phyloP scores from a whole-genome alignment of 106 monocot species.

The Dendrobium catenatum region DNA sequence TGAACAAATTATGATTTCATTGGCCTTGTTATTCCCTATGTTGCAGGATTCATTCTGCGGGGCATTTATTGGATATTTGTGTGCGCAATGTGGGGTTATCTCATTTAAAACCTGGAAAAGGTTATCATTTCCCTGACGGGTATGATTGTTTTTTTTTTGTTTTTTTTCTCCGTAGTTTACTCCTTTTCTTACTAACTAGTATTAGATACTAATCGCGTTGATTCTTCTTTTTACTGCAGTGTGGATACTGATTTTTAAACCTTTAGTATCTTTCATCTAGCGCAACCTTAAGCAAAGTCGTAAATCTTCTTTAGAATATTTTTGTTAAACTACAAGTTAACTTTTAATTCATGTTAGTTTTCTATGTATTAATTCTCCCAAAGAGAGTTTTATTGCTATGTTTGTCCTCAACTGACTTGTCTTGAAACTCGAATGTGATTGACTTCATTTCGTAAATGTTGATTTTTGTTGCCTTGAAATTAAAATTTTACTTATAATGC shows the following conservation, averaged over 20 bases:
- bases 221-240: neutral
- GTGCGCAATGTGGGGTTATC: constrained; percentile 44
- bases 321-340: neutral
- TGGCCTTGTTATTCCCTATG: constrained; percentile 2
- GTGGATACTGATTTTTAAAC: neutral
- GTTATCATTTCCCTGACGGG: constrained; percentile 87
- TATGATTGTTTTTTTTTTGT: constrained; percentile 19
- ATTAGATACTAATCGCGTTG: neutral
- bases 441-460: neutral
- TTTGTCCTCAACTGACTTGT: neutral
- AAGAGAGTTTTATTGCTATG: neutral
- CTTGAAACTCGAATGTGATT: neutral
- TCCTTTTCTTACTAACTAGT: neutral
- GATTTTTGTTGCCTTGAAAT: neutral
- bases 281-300: neutral
- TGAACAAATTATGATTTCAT: neutral
- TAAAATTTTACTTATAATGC: neutral
- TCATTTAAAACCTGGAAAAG: constrained; percentile 62
- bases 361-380: neutral
- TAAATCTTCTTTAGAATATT: neutral
- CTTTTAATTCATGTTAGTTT: neutral
- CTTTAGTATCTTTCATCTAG: neutral
- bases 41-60: constrained; percentile 82
- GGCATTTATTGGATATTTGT: constrained; percentile 88
- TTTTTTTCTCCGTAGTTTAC: neutral